Base-by-base conservation (phyloP, 2,329 filamentous ascomycete genomes). In the Gnomoniopsis sp. region DNA sequence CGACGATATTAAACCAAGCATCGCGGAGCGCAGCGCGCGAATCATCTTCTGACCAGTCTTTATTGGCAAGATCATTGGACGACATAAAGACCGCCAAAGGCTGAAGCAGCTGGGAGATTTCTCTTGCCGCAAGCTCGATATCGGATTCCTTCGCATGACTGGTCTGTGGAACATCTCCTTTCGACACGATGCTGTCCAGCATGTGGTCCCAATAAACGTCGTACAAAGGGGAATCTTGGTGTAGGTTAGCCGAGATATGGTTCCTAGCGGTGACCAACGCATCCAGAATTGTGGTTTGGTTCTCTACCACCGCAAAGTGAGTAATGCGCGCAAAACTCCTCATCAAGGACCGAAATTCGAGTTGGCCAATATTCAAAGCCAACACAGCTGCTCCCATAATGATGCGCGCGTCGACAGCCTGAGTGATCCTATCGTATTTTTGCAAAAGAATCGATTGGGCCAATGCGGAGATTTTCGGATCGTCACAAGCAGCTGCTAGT, bases 1-100 rank as follows among this genome's bases (percentile, higher is more conserved):
- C 89, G 22, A 93, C 90, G 62, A 98, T 91, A 68, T 99, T 99
- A 76, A 97, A 98, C 95, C 95, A 99, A 6, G 91, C 91, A 78
- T 99, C 93, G 54, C 93, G 87, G 65, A 95, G 83, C 58, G 96
- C 76, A 26, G 85, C 83, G 62, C 89, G 83, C 8, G 86, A 84
- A 59, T 93, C 87, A 53, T 93, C 88, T 54, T 89, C 84, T 56
- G 75, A 74, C 11, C 77, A 65, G 36, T 74, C 76, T 47, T 77
- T 74, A 21, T 77, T 74, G 22, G 75, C 78, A 62, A 87, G 73
- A 57, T 87, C 80, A 63, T 87, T 84, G 34, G 77, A 79, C 10
- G 91, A 88, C 72, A 96, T 89, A 54, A 99, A 82, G 1, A 92
- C 80, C 8, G 95, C 91, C n/a, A 99, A 79, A 14, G 95, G 95